phyloP scores from a whole-genome alignment of 148 eudicot genomes.

The Rhododendron simsii region DNA sequence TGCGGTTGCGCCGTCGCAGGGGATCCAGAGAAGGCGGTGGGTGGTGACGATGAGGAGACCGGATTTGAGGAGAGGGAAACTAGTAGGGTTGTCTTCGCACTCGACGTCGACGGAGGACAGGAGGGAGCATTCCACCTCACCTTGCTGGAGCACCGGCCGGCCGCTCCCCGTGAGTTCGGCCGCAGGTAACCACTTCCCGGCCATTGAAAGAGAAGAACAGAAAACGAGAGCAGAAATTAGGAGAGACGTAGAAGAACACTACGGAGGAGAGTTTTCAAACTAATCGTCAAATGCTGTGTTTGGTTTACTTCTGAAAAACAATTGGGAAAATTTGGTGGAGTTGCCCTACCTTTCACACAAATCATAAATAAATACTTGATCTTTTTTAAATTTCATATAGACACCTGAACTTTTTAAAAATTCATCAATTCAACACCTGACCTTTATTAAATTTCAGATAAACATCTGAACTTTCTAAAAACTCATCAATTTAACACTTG shows the following conservation, averaged over 20 bases:
- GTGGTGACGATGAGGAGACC: constrained; percentile 71
- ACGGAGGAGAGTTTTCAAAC: background rate
- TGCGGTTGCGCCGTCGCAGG: constrained; percentile 15
- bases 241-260: background rate
- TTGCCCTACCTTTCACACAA: no score
- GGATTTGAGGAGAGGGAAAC: constrained; percentile 39
- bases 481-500: no score
- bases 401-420: no score
- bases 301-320: accelerated
- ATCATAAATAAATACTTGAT: no score
- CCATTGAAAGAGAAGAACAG: background rate
- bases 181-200: constrained; percentile 47
- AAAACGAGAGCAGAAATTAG: background rate
- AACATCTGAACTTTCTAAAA: no score
- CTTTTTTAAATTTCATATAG: no score
- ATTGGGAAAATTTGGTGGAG: accelerated
- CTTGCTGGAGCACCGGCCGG: constrained; percentile 49
- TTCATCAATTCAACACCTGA: no score
- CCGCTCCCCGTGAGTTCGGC: constrained; percentile 60
- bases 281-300: no score
- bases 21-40: constrained; percentile 75
- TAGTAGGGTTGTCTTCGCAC: constrained; percentile 39
- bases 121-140: constrained; percentile 62
- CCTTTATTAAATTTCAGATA: no score
- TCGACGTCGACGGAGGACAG: constrained; percentile 64